phyloP scores from a whole-genome alignment of 345 rosid genomes.

The Rhodomyrtus tomentosa region DNA sequence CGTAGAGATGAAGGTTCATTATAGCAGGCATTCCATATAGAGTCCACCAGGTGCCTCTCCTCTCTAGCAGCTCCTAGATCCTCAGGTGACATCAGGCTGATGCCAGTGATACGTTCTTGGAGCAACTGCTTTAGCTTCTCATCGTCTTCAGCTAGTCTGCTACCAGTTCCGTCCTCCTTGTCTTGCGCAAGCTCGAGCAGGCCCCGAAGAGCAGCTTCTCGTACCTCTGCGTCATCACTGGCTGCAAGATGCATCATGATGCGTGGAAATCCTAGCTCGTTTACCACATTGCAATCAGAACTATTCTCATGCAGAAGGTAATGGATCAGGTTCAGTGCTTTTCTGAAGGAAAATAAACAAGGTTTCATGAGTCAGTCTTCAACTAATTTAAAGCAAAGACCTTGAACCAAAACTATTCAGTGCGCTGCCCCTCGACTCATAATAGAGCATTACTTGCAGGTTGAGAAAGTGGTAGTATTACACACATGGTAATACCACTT shows the following conservation, averaged over 20 bases:
- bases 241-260: conserved; percentile 75
- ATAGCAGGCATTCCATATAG: conserved; percentile 62
- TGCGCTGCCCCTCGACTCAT: neutral
- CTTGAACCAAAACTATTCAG: neutral
- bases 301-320: conserved; percentile 70
- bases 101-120: conserved; percentile 49
- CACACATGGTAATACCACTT: neutral
- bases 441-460: neutral
- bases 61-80: conserved; percentile 75
- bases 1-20: conserved; percentile 59
- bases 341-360: conserved; percentile 33
- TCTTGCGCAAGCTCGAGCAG: conserved; percentile 57
- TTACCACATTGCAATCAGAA: conserved; percentile 50
- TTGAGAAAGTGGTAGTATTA: neutral
- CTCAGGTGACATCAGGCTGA: conserved; percentile 56
- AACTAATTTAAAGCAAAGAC: neutral
- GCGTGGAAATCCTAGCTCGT: conserved; percentile 70
- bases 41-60: conserved; percentile 76
- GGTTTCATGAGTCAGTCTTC: neutral
- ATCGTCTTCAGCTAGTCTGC: conserved; percentile 33
- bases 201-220: conserved; percentile 75
- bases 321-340: conserved; percentile 80
- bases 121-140: conserved; percentile 60
- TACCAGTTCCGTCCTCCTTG: conserved; percentile 20
- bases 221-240: conserved; percentile 56